A percentile compares a stretch with the other conserved stretches of the same genome.
These are phyloP conservation scores for Chenopodium berlandieri DNA, from an alignment of 148 eudicot genomes.

Conservation along the genomic window DNA sequence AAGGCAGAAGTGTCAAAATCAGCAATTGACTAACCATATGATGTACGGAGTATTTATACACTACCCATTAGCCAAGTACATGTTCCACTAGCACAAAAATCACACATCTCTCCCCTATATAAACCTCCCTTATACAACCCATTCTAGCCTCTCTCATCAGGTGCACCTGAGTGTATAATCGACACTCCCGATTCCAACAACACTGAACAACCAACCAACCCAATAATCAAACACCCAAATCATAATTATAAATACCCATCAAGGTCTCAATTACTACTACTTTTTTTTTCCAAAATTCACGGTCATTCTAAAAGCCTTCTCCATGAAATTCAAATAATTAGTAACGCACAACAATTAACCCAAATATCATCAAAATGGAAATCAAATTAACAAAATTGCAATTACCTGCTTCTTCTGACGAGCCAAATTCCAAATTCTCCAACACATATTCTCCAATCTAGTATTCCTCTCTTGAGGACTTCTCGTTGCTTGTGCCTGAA, in stretches of 20 bases:
- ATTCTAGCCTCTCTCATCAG: neutral
- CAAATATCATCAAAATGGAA: neutral
- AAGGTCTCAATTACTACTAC: neutral
- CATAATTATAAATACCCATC: neutral
- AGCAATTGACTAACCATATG: conserved; percentile 1
- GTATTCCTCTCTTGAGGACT: conserved; percentile 98
- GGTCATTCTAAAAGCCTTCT: neutral
- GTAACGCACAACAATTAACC: neutral
- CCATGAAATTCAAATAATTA: neutral
- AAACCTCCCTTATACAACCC: neutral
- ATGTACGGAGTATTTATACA: neutral
- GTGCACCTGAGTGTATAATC: too few relatives aligned
- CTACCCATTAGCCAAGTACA: neutral
- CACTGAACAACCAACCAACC: neutral
- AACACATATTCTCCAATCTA: conserved; percentile 96
- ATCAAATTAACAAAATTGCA: neutral
- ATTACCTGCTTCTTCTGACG: conserved; percentile 95
- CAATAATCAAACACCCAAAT: conserved; percentile 12
- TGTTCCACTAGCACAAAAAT: conserved; percentile 3
- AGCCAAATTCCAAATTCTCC: conserved; percentile 99
- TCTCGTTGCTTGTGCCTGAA: conserved; percentile 90
- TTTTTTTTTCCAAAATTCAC: neutral
- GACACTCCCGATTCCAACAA: neutral
- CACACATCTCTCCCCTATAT: neutral
- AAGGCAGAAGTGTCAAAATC: conserved; percentile 15